A percentile compares a stretch with the other conserved stretches of the same genome.
Evolutionary conservation across 495 filamentous ascomycete species (phyloP).

Genomic region (Podospora conica): DNA sequence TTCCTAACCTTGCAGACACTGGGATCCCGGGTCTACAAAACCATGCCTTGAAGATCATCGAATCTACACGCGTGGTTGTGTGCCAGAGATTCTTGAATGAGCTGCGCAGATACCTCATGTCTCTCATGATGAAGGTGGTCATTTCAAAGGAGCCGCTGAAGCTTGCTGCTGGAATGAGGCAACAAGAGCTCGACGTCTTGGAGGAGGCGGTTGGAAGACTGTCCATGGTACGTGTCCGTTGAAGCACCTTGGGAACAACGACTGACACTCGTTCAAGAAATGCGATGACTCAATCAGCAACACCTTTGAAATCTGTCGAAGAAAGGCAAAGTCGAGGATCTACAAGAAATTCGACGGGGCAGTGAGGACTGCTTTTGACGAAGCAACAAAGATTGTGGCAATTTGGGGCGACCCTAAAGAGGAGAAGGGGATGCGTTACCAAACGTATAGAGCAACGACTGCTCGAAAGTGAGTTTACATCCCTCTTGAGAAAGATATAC

Average conservation of each 20-base stretch:
- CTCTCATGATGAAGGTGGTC: conserved; percentile 47
- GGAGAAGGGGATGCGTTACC: conserved; percentile 44
- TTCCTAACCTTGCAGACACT: conserved; percentile 21
- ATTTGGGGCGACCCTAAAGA: conserved; percentile 42
- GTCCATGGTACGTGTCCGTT: conserved; percentile 32
- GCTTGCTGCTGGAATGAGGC: conserved; percentile 37
- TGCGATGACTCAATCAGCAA: not conserved
- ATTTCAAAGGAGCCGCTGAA: conserved; percentile 37
- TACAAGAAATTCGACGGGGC: not conserved
- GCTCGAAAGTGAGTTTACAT: conserved; percentile 35
- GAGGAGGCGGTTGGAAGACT: conserved; percentile 34
- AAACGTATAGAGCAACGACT: conserved; percentile 53
- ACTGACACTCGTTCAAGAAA: not conserved
- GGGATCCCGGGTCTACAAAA: conserved; percentile 52
- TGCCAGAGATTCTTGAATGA: conserved; percentile 34
- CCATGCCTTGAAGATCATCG: conserved; percentile 51
- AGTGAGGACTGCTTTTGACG: not conserved
- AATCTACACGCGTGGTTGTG: conserved; percentile 11
- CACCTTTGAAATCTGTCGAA: not conserved
- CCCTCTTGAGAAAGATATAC: conserved; percentile 12
- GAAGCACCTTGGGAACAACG: conserved; percentile 3
- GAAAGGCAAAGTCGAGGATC: not conserved
- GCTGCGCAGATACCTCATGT: conserved; percentile 46
- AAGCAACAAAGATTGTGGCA: not conserved
- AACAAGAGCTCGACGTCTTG: conserved; percentile 33